These are phyloP conservation scores for Telopea speciosissima DNA, from an alignment of 177 flowering plant genomes.

Conservation along the genomic window DNA sequence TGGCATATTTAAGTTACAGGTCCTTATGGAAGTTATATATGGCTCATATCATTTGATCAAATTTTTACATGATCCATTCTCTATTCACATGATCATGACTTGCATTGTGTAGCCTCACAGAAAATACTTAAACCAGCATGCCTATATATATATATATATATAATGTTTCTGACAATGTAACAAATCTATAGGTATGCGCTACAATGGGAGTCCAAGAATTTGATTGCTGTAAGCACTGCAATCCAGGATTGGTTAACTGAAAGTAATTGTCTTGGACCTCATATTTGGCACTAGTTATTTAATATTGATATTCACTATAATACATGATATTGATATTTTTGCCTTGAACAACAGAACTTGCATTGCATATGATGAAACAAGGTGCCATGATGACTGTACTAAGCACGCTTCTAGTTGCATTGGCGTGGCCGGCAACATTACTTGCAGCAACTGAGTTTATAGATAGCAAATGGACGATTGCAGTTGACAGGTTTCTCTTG, in stretches of 20 bases:
- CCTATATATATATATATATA: background rate
- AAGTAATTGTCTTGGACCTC: constrained; percentile 40
- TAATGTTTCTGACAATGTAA: background rate
- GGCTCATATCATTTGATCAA: background rate
- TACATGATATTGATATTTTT: constrained; percentile 10
- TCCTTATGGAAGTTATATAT: background rate
- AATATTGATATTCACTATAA: background rate
- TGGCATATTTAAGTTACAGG: background rate
- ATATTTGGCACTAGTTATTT: constrained; percentile 1
- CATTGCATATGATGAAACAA: constrained; percentile 85
- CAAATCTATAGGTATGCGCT: constrained; percentile 60
- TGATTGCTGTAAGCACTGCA: constrained; percentile 95
- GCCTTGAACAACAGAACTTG: constrained; percentile 44
- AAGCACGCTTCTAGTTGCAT: constrained; percentile 67
- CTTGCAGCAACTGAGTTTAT: constrained; percentile 76
- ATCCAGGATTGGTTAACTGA: constrained; percentile 98
- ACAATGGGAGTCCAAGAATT: constrained; percentile 95
- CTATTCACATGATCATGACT: background rate
- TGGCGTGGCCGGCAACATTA: constrained; percentile 95
- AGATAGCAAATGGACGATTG: constrained; percentile 96
- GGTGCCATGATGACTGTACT: constrained; percentile 99
- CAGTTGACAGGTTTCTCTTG: constrained; percentile 72
- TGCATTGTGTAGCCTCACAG: background rate
- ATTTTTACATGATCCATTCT: background rate
- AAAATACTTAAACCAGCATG: background rate